A percentile compares a stretch with the other conserved stretches of the same genome.
Conservation (phyloP, 2,329 filamentous ascomycete species). For the Phoma sp. region DNA sequence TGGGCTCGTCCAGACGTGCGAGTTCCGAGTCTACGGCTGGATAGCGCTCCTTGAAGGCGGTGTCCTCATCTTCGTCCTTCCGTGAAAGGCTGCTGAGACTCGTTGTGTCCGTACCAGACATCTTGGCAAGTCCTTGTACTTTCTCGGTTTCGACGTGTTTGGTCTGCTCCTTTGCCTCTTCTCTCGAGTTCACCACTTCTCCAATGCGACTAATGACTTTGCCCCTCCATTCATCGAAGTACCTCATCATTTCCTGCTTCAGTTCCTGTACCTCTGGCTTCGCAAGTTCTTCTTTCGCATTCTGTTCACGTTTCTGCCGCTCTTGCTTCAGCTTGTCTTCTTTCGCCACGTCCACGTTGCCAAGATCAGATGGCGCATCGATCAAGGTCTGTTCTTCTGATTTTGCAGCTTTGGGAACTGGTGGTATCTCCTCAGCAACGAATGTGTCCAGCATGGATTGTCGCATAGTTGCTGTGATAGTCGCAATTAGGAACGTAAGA, state of each 20-base stretch:
- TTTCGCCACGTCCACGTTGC: conserved; percentile 36
- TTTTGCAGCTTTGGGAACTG: conserved; percentile 21
- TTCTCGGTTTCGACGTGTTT: conserved; percentile 28
- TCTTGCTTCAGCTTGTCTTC: conserved; percentile 43
- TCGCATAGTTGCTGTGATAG: conserved; percentile 56
- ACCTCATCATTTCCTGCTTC: conserved; percentile 71
- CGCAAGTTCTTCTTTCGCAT: conserved; percentile 57
- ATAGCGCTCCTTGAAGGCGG: conserved; percentile 49
- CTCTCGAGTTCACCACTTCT: conserved; percentile 62
- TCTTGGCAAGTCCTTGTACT: conserved; percentile 38
- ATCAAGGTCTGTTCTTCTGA: conserved; percentile 33
- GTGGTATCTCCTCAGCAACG: conserved; percentile 35
- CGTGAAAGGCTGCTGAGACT: conserved; percentile 35
- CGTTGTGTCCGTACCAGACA: conserved; percentile 30
- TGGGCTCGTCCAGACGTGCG: conserved; percentile 64
- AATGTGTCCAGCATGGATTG: conserved; percentile 54
- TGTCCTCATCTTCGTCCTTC: conserved; percentile 44
- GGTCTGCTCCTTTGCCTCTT: conserved; percentile 42
- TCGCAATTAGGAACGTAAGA: conserved; percentile 56
- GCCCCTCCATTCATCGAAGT: conserved; percentile 83
- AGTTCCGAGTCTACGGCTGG: conserved; percentile 55
- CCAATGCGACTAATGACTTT: conserved; percentile 72
- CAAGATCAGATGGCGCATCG: conserved; percentile 32
- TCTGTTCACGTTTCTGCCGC: conserved; percentile 37
- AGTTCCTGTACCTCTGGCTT: conserved; percentile 65